Base-by-base conservation (phyloP, 177 flowering plant genomes). In the Telopea speciosissima region DNA sequence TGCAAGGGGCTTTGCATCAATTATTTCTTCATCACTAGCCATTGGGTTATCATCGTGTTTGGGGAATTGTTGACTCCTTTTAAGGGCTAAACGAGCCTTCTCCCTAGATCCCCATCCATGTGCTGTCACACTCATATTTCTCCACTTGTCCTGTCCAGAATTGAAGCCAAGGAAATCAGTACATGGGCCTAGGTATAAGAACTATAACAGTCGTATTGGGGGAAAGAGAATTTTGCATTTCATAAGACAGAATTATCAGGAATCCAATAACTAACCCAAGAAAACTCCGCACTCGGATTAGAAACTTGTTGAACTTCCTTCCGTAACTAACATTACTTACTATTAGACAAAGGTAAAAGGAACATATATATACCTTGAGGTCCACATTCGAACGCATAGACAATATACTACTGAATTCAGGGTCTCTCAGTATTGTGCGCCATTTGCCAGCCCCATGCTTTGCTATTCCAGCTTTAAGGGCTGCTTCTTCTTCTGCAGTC, bases 361-460 rank as follows among this genome's bases (percentile, higher is more conserved):
- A 44, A 8, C 22, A 19, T 25, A 56, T 28, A 63, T 49, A 66
- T 80, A 95, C 98, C 96, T 95, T 95, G 59, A 95, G 93, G 82
- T 95, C 97, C 21, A 95, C 99, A 82, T 95, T 95, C 60, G 97
- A 95, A 31, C 99, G 94, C 74, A 87, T 79, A 76, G 82, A 85
- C 73, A 95, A 75, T 68, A 93, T 82, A 31, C 85, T 66, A 65
- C 91, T 92, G 71, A 88, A 93, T 76, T 92, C 94, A 6, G 99
- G 99, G 70, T 95, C 98, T 79, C 93, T 95, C 64, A 93, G 90
- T 75, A 95, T 95, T 13, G 96, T 91, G 22, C 97, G 92, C 97
- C 99, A 95, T 77, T 92, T 93, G 8, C 99, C 98, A 24, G 92
- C 87, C 49, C 99, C 99, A 80, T 95, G 96, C 76, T 91, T 95